These are phyloP conservation scores for Ceriops decandra DNA, from an alignment of 345 rosid genomes.

Conservation along the genomic window DNA sequence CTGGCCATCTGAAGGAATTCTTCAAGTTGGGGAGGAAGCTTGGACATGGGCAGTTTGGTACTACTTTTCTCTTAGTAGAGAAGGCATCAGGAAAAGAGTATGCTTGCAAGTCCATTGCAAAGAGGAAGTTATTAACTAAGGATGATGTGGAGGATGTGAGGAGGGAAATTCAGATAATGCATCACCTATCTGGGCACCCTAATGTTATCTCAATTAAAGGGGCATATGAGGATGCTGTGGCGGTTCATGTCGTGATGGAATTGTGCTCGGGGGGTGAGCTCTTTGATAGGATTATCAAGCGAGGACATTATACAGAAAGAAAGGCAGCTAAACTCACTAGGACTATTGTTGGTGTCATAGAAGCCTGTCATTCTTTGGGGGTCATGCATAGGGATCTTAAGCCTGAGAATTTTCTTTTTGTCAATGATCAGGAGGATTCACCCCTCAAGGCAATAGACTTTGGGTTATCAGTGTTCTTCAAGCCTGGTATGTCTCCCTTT, in stretches of 20 bases:
- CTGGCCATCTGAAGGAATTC: constrained; percentile 64
- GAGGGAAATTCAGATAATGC: constrained; percentile 93
- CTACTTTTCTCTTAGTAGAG: constrained; percentile 68
- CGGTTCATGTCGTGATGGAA: constrained; percentile 93
- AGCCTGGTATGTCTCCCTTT: constrained; percentile 51
- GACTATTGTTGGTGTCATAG: constrained; percentile 62
- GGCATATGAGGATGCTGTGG: constrained; percentile 82
- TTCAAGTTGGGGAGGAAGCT: constrained; percentile 68
- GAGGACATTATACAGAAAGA: constrained; percentile 75
- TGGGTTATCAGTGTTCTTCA: constrained; percentile 73
- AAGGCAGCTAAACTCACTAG: constrained; percentile 70
- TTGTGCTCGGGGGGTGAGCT: constrained; percentile 89
- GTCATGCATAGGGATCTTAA: constrained; percentile 86
- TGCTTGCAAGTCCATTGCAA: constrained; percentile 87
- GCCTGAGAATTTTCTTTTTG: constrained; percentile 83
- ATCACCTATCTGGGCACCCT: constrained; percentile 66
- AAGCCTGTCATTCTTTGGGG: constrained; percentile 74
- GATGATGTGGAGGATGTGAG: constrained; percentile 87
- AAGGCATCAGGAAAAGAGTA: constrained; percentile 67
- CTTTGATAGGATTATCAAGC: constrained; percentile 71
- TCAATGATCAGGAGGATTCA: constrained; percentile 59
- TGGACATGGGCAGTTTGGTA: constrained; percentile 92
- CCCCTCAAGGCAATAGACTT: constrained; percentile 83
- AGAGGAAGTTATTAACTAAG: constrained; percentile 56
- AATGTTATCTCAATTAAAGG: constrained; percentile 69